phyloP scores from a whole-genome alignment of 139 green algal species.

The Chlorella sp. region DNA sequence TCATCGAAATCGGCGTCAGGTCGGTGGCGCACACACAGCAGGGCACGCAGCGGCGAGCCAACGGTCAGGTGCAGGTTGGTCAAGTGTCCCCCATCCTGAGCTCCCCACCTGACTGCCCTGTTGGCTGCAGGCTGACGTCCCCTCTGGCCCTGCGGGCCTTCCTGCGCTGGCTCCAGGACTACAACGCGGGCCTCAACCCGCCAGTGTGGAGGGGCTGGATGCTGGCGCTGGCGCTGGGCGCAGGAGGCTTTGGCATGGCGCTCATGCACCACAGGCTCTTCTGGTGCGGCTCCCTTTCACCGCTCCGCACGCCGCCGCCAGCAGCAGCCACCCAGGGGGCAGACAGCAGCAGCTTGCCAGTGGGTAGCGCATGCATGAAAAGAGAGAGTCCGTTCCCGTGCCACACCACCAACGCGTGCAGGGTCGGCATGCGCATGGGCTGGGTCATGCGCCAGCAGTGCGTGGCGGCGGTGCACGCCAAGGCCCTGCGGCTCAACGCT shows the following conservation, averaged over 20 bases:
- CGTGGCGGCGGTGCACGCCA: conserved; percentile 40
- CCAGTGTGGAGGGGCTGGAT: conserved; percentile 62
- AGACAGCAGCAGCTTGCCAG: not conserved
- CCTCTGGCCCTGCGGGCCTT: conserved; percentile 68
- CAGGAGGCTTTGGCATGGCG: conserved; percentile 39
- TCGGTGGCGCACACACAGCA: too few relatives aligned
- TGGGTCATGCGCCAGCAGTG: conserved; percentile 55
- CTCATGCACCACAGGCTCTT: conserved; percentile 78
- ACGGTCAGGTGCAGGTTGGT: too few relatives aligned
- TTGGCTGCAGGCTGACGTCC: conserved; percentile 39
- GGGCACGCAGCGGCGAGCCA: too few relatives aligned
- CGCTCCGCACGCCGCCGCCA: too few relatives aligned
- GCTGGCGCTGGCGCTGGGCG: conserved; percentile 48
- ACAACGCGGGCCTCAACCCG: conserved; percentile 14
- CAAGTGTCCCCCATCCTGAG: too few relatives aligned
- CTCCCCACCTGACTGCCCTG: too few relatives aligned
- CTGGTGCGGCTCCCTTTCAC: conserved; percentile 44
- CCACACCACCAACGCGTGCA: conserved; percentile 9
- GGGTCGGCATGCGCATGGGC: conserved; percentile 63
- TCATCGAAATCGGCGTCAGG: too few relatives aligned
- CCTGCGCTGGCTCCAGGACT: conserved; percentile 52
- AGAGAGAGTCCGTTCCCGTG: not conserved
- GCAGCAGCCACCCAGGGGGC: not conserved
- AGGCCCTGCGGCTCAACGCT: conserved; percentile 65
- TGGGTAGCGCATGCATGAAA: not conserved